phyloP scores from a whole-genome alignment of 306 rosid species.

The Oxytropis ochrocephala region DNA sequence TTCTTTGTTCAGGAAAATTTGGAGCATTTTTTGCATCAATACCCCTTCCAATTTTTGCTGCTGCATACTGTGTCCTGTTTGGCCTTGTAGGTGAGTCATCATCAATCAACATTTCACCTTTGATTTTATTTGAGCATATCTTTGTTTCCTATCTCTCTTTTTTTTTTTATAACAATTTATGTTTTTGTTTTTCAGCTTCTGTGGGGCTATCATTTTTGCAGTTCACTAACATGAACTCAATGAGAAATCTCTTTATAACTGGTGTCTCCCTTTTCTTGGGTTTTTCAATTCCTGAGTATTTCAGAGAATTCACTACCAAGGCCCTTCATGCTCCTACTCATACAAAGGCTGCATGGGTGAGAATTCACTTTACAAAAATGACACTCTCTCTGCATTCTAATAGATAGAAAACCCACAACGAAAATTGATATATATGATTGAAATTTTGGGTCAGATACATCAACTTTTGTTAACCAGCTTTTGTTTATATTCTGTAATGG shows the following conservation, averaged over 20 bases:
- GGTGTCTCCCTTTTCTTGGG: conserved; percentile 91
- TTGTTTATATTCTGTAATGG: too few species aligned
- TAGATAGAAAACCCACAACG: too few species aligned
- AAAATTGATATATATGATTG: too few species aligned
- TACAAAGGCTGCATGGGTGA: conserved; percentile 94
- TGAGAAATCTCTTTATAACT: conserved; percentile 85
- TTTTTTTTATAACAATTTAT: conserved; percentile 5
- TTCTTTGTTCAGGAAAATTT: conserved; percentile 69
- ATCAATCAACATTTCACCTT: neutral
- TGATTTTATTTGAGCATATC: neutral
- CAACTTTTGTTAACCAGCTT: too few species aligned
- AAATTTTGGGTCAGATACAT: too few species aligned
- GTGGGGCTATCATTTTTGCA: conserved; percentile 98
- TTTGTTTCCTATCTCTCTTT: neutral
- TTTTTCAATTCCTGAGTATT: conserved; percentile 81
- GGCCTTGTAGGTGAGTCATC: conserved; percentile 84
- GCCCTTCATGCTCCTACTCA: conserved; percentile 94
- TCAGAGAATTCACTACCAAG: conserved; percentile 73
- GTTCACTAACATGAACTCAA: conserved; percentile 96
- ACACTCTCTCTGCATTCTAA: too few species aligned
- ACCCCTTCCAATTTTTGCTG: conserved; percentile 90
- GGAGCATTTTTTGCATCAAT: conserved; percentile 97
- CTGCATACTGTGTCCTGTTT: conserved; percentile 80
- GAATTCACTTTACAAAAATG: neutral
- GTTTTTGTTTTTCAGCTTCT: conserved; percentile 57